A percentile compares a stretch with the other conserved stretches of the same genome.
These are phyloP conservation scores for Cephalotrichum gorgonifer DNA, from an alignment of 2,329 filamentous ascomycete genomes.

Conservation along the genomic window DNA sequence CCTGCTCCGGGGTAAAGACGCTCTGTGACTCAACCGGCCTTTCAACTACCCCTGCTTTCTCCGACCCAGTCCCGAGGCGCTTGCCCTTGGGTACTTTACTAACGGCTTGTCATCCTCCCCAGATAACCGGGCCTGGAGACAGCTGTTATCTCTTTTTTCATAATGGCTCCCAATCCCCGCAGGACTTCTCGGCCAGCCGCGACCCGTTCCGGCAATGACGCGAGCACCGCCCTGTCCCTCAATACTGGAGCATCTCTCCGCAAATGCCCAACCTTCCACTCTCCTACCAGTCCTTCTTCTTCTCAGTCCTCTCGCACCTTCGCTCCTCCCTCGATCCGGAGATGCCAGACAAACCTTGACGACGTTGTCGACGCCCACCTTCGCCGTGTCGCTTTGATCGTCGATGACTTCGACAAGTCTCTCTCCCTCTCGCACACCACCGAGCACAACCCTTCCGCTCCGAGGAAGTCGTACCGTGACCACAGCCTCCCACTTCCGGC, in stretches of 20 bases:
- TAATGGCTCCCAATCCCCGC: conserved; percentile 36
- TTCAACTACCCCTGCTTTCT: background rate
- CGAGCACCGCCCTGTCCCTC: conserved; percentile 31
- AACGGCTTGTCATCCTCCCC: background rate
- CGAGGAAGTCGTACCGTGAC: conserved; percentile 31
- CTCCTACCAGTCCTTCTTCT: conserved; percentile 29
- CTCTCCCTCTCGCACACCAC: conserved; percentile 28
- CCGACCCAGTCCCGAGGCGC: background rate
- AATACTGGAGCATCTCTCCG: conserved; percentile 50
- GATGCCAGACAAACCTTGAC: conserved; percentile 60
- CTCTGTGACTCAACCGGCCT: background rate
- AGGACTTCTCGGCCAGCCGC: conserved; percentile 19
- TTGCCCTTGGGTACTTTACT: background rate
- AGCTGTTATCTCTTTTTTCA: conserved; percentile 8
- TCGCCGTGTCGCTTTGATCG: conserved; percentile 56
- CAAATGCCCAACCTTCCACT: conserved; percentile 62
- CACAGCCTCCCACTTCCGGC: conserved; percentile 50
- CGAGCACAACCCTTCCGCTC: conserved; percentile 22
- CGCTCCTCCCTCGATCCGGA: conserved; percentile 46
- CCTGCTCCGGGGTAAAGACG: background rate
- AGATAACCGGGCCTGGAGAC: conserved; percentile 10
- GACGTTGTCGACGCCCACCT: conserved; percentile 61
- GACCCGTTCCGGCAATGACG: conserved; percentile 31
- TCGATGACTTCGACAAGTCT: conserved; percentile 55
- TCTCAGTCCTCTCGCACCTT: conserved; percentile 29